Conservation (phyloP, 2,329 filamentous ascomycete genomes). For the Calonectria henricotiae region DNA sequence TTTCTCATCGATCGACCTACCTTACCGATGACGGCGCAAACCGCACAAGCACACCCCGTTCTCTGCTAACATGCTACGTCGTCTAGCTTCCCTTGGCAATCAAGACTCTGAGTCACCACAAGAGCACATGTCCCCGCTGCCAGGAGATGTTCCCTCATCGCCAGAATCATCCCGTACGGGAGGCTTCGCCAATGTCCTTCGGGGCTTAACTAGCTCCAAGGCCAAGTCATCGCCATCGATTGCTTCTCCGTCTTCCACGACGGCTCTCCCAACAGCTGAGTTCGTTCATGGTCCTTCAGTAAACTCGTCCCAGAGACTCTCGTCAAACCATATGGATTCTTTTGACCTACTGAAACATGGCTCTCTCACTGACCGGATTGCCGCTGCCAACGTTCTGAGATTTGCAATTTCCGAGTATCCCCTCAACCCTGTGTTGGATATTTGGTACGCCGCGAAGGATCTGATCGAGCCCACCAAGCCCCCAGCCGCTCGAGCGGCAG, state of each 20-base stretch:
- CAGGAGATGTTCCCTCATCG: conserved; percentile 71
- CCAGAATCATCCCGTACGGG: conserved; percentile 71
- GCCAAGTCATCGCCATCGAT: conserved; percentile 67
- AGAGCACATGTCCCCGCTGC: conserved; percentile 74
- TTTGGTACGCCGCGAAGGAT: conserved; percentile 79
- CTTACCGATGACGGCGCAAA: conserved; percentile 50
- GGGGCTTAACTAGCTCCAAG: conserved; percentile 73
- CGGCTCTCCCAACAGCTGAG: conserved; percentile 62
- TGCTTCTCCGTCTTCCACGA: conserved; percentile 60
- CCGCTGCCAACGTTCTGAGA: conserved; percentile 73
- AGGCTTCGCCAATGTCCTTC: conserved; percentile 76
- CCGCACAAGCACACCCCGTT: conserved; percentile 45
- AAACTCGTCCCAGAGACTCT: conserved; percentile 62
- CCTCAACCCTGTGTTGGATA: conserved; percentile 72
- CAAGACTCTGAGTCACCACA: conserved; percentile 52
- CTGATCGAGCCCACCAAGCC: conserved; percentile 74
- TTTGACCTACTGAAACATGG: conserved; percentile 72
- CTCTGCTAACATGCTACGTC: conserved; percentile 54
- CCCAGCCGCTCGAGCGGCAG: conserved; percentile 70
- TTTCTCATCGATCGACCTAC: conserved; percentile 42
- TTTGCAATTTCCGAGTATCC: conserved; percentile 73
- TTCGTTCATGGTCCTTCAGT: conserved; percentile 63
- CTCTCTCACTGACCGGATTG: conserved; percentile 68
- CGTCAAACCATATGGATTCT: conserved; percentile 69
- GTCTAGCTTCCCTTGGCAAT: conserved; percentile 52